Base-by-base conservation (phyloP, 768 basidiomycete species). In the Termitomyces sp. region DNA sequence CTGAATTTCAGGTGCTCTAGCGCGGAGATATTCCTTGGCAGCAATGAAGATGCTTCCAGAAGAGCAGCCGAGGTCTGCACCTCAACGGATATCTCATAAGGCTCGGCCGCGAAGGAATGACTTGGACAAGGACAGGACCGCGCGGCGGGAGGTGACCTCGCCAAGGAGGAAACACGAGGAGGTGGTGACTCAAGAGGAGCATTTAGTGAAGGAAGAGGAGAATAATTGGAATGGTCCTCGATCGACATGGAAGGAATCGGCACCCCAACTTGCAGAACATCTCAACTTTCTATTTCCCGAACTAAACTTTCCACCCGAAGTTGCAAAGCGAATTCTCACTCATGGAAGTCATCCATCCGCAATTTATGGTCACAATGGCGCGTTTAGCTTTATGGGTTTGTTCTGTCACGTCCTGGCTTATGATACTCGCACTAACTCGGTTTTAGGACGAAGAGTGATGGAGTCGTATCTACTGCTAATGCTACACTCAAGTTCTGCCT, bases 381-480 rank as follows among this genome's bases (percentile, higher is more conserved):
- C 84, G 11, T 73, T 89, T 47, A 76, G 81, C 44, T 94, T 93
- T 66, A 77, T 91, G 31, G 92, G 91, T 89, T 64, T 57, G 83
- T 73, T 9, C 53, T 50, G 33, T 18, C 41, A 78, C 48, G 16
- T 20, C 16, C 48, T 41, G 88, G 90, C 2, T 88, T 88, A 65
- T 78, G 87, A 7, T 92, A 31, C 39, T 41, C 57, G 45, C 30
- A 9, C 27, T 47, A 51, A 11, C n/a, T 44, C 4, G 20, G 9
- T 90, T 41, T 33, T 64, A 92, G 91, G 91, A 42, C 86, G 92
- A 54, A 83, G 92, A 58, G 87, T 89, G 24, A 75, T 93, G 36
- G 83, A 90, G 64, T 79, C 88, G 6, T 93, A 91, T 68, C 81
- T 89, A 51, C 75, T 87, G 36, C 78, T 93, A 37, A 87, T 91